Conservation (phyloP, 257 asterid species). For the Lycium ferocissimum region DNA sequence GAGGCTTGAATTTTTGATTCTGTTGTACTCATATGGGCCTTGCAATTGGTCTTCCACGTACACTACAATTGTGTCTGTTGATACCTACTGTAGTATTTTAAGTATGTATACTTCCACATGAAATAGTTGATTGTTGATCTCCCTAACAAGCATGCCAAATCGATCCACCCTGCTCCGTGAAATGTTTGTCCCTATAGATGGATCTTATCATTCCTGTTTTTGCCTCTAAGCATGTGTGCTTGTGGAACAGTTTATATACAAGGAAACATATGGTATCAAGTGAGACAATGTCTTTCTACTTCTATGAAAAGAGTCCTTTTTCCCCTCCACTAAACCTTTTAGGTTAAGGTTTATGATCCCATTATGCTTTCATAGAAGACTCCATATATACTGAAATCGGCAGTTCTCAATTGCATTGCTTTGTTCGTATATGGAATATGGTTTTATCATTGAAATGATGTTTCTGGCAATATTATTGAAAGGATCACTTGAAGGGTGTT, state of each 20-base stretch:
- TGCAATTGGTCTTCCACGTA: background rate
- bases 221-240: background rate
- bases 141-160: background rate
- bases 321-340: background rate
- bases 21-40: background rate
- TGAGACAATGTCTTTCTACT: background rate
- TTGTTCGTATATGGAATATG: background rate
- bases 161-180: background rate
- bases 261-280: constrained; percentile 1
- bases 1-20: constrained; percentile 24
- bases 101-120: background rate
- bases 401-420: background rate
- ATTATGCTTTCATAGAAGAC: background rate
- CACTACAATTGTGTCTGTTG: background rate
- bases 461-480: background rate
- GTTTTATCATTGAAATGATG: background rate
- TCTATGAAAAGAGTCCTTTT: background rate
- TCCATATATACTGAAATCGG: background rate
- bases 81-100: constrained; percentile 26
- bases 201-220: background rate
- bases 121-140: background rate
- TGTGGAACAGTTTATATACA: background rate
- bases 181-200: background rate
- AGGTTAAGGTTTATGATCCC: background rate
- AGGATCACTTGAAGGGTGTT: background rate